A percentile compares a stretch with the other conserved stretches of the same genome.
Evolutionary conservation across 441 rosid genomes (phyloP).

Genomic region (Hura crepitans): DNA sequence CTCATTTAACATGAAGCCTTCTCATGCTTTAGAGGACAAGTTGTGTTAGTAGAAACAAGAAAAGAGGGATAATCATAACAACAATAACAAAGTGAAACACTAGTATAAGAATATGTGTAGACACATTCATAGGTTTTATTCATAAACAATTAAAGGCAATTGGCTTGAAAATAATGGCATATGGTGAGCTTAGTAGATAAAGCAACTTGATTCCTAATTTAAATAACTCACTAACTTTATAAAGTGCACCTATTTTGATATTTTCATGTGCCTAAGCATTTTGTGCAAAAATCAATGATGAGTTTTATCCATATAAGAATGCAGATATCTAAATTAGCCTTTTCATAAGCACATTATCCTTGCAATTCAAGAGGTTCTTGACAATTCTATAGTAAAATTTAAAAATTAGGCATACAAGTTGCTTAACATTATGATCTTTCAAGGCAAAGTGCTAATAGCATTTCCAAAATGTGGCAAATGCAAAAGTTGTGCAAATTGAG

Average conservation of each 20-base stretch:
- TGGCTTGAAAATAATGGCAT: too few species aligned
- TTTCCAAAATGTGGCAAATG: slow-evolving; percentile 2
- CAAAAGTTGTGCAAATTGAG: background rate
- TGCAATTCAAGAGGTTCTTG: slow-evolving; percentile 31
- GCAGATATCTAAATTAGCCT: slow-evolving; percentile 40
- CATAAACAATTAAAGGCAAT: too few species aligned
- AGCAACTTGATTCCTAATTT: slow-evolving; percentile 90
- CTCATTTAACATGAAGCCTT: too few species aligned
- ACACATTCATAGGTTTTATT: too few species aligned
- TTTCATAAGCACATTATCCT: slow-evolving; percentile 36
- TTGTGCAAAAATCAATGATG: slow-evolving; percentile 49
- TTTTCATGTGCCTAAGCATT: slow-evolving; percentile 58
- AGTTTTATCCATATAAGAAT: slow-evolving; percentile 45
- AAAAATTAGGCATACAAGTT: background rate
- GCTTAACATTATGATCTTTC: background rate
- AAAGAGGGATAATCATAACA: too few species aligned
- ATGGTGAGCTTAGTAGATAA: slow-evolving; percentile 72
- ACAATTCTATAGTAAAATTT: slow-evolving; percentile 39
- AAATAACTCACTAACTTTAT: slow-evolving; percentile 73
- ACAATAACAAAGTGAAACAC: too few species aligned
- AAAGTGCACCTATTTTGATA: slow-evolving; percentile 41
- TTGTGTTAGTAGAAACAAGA: too few species aligned
- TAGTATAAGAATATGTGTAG: too few species aligned
- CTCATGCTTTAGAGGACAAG: too few species aligned
- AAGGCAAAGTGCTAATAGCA: slow-evolving; percentile 5